phyloP scores from a whole-genome alignment of 2,329 filamentous ascomycete genomes.

The Byssothecium circinans region DNA sequence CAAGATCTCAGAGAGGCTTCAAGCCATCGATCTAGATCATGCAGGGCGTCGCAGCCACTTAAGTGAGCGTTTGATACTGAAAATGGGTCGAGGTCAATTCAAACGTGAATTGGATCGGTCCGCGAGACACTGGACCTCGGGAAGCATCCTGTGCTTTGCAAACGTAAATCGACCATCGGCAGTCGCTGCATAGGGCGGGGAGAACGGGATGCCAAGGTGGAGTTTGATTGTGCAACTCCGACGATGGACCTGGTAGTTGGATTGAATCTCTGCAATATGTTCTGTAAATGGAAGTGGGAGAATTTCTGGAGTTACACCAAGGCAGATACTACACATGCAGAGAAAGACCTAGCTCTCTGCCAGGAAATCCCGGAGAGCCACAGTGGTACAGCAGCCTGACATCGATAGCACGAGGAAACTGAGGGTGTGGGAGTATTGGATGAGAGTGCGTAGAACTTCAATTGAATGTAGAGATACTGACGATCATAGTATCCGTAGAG shows the following conservation, averaged over 20 bases:
- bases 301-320: background rate
- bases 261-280: background rate
- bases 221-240: background rate
- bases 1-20: no score
- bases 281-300: background rate
- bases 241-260: background rate
- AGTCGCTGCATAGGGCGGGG: no score
- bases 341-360: background rate
- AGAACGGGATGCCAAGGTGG: no score
- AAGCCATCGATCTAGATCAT: background rate
- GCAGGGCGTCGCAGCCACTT: no score
- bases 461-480: no score
- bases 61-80: no score
- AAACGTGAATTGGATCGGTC: no score
- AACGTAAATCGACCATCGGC: no score
- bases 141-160: no score
- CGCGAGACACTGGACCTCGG: no score
- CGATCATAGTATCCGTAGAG: no score
- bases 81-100: no score
- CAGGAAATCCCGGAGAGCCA: constrained; percentile 1
- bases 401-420: background rate
- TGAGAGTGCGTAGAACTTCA: background rate
- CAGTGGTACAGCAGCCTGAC: constrained; percentile 5
- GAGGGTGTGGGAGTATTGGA: constrained; percentile 8
- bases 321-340: background rate